Base-by-base conservation (phyloP, 2,329 filamentous ascomycete species). In the Myriosclerotinia scirpicola region DNA sequence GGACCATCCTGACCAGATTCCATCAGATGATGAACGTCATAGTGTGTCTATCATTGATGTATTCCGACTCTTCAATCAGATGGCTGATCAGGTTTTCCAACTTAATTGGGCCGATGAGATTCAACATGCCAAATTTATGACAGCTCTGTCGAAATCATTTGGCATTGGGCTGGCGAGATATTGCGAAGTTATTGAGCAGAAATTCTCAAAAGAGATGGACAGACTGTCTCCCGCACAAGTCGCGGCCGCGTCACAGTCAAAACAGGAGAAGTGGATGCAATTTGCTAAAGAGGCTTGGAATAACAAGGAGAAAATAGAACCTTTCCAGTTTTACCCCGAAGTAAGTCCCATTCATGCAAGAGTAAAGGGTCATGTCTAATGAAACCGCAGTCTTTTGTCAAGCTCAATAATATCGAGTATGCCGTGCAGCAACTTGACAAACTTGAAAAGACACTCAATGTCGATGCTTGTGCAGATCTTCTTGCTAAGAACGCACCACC, bases 71-170 rank as follows among this genome's bases (percentile, higher is more conserved):
- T 97, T 98, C 82, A 96, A 93, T 73, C 91, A 97, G 79, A 91
- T 90, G 22, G 87, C 96, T 46, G 90, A 97, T 70, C 92, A 96
- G 73, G 87, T 99, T 65, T 88, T 91, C 64, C 83, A 92, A 72
- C 83, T 99, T 14, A 87, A 93, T 68, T 99, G 95, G 95, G 90
- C 93, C 70, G 92, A 98, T 76, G 92, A 97, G 74, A 83, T 96
- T 48, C 93, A 97, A 71, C 91, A 97, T 76, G 94, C 95, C 50
- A 92, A 93, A 69, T 99, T 99, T 79, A 98, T 98, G 93, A 99
- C 95, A 20, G 87, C 92, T 2, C 81, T 97, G 20, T 89, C 93
- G 17, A 96, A 93, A 74, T 89, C 90, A 0, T 92, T 98, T 68
- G 90, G 93, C 2, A 84, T 86, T 56, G 93, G 92, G 22, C 86